Conservation (phyloP, 129 eudicot species). For the Centaurea solstitialis region DNA sequence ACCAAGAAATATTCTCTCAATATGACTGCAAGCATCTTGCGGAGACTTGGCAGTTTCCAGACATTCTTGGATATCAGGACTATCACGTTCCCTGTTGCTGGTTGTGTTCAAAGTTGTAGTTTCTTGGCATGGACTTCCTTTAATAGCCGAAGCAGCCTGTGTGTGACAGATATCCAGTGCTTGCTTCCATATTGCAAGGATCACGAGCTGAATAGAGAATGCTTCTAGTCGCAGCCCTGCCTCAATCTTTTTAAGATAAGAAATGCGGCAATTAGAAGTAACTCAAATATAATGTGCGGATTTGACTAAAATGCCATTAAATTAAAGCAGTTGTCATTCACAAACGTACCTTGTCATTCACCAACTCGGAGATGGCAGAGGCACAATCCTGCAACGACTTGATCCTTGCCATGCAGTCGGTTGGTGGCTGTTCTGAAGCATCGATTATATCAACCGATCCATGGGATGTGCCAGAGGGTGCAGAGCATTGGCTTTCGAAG, state of each 20-base stretch:
- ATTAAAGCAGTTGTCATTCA: not conserved
- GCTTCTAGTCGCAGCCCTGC: conserved; percentile 72
- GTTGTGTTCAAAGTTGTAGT: conserved; percentile 27
- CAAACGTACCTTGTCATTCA: conserved; percentile 70
- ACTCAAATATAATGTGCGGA: not conserved
- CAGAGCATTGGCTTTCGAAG: conserved; percentile 63
- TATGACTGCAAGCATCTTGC: conserved; percentile 56
- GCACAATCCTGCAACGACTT: conserved; percentile 78
- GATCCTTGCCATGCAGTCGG: conserved; percentile 70
- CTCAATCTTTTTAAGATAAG: conserved; percentile 42
- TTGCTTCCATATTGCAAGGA: conserved; percentile 97
- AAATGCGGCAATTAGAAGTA: conserved; percentile 9
- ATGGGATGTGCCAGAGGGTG: conserved; percentile 70
- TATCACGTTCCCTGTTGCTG: conserved; percentile 33
- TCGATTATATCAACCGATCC: conserved; percentile 63
- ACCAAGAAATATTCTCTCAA: conserved; percentile 73
- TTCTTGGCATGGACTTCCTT: conserved; percentile 66
- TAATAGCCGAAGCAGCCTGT: conserved; percentile 84
- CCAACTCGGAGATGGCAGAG: conserved; percentile 73
- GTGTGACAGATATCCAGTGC: conserved; percentile 88
- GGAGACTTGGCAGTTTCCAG: conserved; percentile 47
- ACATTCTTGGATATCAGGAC: conserved; percentile 43
- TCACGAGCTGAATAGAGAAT: conserved; percentile 88
- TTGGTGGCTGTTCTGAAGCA: conserved; percentile 69
- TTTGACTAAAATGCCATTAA: not conserved